phyloP scores from a whole-genome alignment of 208 protist genomes.

The Acanthamoeba healyi region DNA sequence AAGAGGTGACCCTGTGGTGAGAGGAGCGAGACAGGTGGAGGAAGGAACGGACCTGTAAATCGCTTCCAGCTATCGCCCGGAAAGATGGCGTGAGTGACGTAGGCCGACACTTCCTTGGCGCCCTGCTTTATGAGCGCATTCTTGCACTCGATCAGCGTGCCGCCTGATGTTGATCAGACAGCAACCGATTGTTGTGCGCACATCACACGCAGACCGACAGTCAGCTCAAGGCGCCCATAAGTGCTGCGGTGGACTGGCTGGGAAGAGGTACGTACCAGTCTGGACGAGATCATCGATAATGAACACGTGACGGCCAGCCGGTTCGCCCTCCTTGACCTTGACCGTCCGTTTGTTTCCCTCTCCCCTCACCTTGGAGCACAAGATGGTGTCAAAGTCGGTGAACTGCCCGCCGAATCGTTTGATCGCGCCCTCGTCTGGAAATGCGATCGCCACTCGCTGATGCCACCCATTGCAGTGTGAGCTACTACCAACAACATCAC shows the following conservation, averaged over 20 bases:
- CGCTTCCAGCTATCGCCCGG: conserved; percentile 80
- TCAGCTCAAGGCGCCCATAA: too few relatives aligned
- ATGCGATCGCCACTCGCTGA: conserved; percentile 78
- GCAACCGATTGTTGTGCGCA: too few relatives aligned
- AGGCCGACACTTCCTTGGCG: conserved; percentile 80
- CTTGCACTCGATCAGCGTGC: conserved; percentile 85
- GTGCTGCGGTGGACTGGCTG: too few relatives aligned
- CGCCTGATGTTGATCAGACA: too few relatives aligned
- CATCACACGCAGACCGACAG: not conserved
- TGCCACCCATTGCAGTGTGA: not conserved
- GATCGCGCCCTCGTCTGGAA: conserved; percentile 86
- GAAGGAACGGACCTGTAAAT: conserved; percentile 70
- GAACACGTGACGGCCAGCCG: conserved; percentile 80
- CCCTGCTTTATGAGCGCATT: conserved; percentile 75
- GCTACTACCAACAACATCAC: not conserved
- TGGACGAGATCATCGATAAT: conserved; percentile 89
- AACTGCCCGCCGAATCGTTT: conserved; percentile 82
- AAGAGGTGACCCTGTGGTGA: too few relatives aligned
- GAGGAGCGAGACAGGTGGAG: too few relatives aligned
- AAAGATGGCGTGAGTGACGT: conserved; percentile 86
- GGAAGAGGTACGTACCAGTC: conserved; percentile 61
- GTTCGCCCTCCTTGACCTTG: conserved; percentile 82
- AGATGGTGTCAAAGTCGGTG: conserved; percentile 69
- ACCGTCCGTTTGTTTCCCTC: conserved; percentile 83
- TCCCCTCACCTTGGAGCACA: conserved; percentile 82